Evolutionary conservation across 169 alveolate species (phyloP), one percentile per base, ranked within the genome.

Genomic region (Babesia ovis): DNA sequence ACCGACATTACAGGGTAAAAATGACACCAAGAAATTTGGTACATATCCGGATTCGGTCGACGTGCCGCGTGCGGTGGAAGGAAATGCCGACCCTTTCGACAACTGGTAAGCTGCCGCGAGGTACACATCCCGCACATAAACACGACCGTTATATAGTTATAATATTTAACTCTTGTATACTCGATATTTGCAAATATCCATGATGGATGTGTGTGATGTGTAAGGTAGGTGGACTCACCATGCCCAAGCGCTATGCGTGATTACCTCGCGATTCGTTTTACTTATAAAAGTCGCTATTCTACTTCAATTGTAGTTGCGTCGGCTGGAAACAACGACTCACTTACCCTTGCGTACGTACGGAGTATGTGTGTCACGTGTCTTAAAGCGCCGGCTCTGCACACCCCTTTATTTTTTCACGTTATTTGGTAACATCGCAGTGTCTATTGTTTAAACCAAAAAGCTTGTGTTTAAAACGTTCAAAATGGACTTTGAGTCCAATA

Each of bases 11-110:
- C 59, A 71, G 74, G 50, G 35, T 32, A 35, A 29, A n/a, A 25
- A 73, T 53, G 74, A 72, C 37, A 50, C 79, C 22, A 27, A 31
- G 43, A 35, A 39, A 45, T 54, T 64, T 45, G 74, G 25, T 25
- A 54, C 66, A 39, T 60, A 50, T 32, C 61, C 77, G 27, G 89
- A 70, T 8, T 81, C 89, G 34, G 25, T 55, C 32, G 62, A 68
- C 12, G 35, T 29, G 34, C 89, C 89, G 22, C 57, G 56, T 22
- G 64, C 85, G 57, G 85, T 72, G 5, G 45, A 25, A n/a, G 89
- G 89, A 43, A 18, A 23, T 1, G 89, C 73, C 23, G 90, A 87
- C 55, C 92, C 92, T 31, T 93, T 93, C 77, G 92, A 90, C 77
- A 93, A 93, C 43, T 81, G 89, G 89, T 81, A 73, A 81, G 20